phyloP scores from a whole-genome alignment of 805 yeast genomes.

The Ogataea ganodermae region DNA sequence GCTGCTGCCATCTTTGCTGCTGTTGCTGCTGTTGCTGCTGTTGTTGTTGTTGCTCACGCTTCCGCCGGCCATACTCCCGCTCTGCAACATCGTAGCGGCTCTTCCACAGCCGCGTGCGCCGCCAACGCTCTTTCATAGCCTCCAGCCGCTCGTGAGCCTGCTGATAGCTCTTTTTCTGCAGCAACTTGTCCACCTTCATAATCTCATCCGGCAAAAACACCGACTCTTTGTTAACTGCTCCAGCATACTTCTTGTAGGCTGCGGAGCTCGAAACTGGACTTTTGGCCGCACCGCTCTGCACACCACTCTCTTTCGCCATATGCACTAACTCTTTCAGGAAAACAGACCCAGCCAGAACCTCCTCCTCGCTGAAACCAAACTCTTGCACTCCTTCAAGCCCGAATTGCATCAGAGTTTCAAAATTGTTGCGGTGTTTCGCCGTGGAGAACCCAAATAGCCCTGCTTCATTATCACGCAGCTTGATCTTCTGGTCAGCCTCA shows the following conservation, averaged over 20 bases:
- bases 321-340: slow-evolving; percentile 26
- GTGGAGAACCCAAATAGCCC: slow-evolving; percentile 23
- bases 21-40: slow-evolving; percentile 40
- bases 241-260: slow-evolving; percentile 14
- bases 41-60: slow-evolving; percentile 24
- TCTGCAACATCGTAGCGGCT: slow-evolving; percentile 31
- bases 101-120: slow-evolving; percentile 42
- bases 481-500: slow-evolving; percentile 20
- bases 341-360: slow-evolving; percentile 22
- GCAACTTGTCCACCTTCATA: slow-evolving; percentile 18
- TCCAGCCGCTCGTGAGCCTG: slow-evolving; percentile 44
- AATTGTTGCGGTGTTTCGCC: slow-evolving; percentile 23
- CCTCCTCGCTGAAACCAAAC: slow-evolving; percentile 27
- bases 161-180: slow-evolving; percentile 29
- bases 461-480: slow-evolving; percentile 22
- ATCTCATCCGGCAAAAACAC: slow-evolving; percentile 19
- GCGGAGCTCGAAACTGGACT: not conserved
- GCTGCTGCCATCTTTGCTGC: slow-evolving; percentile 41
- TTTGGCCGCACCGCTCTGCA: slow-evolving; percentile 16
- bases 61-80: slow-evolving; percentile 26
- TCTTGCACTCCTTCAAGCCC: slow-evolving; percentile 13
- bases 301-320: slow-evolving; percentile 26
- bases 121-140: slow-evolving; percentile 37
- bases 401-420: slow-evolving; percentile 29
- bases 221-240: slow-evolving; percentile 3